Percentiles rank a stretch among this genome's conserved stretches.
phyloP scores from a whole-genome alignment of 805 yeast genomes.

The Candida vartiovaarae region DNA sequence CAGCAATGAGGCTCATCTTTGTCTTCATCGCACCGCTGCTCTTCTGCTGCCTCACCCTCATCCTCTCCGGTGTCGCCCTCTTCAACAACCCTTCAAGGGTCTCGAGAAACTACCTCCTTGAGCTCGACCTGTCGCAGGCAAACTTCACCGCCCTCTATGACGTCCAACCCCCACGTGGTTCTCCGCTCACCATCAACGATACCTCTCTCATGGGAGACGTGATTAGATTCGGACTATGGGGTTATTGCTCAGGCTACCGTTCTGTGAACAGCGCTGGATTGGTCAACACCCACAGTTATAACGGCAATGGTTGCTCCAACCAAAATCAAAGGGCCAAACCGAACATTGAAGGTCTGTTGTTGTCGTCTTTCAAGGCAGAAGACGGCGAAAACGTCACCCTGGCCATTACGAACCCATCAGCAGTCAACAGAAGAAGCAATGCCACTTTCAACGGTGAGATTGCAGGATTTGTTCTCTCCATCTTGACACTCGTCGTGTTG shows the following conservation, averaged over 20 bases:
- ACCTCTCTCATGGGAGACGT: neutral
- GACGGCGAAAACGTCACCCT: neutral
- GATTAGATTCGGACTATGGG: conserved; percentile 1
- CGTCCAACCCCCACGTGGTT: neutral
- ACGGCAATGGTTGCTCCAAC: neutral
- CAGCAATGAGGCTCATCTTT: neutral
- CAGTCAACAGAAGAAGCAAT: neutral
- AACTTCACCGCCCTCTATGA: neutral
- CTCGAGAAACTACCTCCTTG: neutral
- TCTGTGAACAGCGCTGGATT: neutral
- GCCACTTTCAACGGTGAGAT: neutral
- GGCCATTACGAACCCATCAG: neutral
- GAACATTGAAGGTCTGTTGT: neutral
- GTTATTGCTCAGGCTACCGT: neutral
- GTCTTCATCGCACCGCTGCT: neutral
- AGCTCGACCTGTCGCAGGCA: conserved; percentile 1
- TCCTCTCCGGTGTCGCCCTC: neutral
- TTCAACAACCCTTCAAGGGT: neutral
- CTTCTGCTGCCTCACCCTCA: neutral
- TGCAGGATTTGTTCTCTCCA: neutral
- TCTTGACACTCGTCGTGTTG: neutral
- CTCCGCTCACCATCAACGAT: neutral
- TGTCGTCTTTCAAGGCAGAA: neutral
- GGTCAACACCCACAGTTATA: neutral
- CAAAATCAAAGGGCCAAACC: neutral